Evolutionary conservation across 352 stramenopile genomes (phyloP), one percentile per base, ranked within the genome.

Genomic region (Phytophthora hybrid): DNA sequence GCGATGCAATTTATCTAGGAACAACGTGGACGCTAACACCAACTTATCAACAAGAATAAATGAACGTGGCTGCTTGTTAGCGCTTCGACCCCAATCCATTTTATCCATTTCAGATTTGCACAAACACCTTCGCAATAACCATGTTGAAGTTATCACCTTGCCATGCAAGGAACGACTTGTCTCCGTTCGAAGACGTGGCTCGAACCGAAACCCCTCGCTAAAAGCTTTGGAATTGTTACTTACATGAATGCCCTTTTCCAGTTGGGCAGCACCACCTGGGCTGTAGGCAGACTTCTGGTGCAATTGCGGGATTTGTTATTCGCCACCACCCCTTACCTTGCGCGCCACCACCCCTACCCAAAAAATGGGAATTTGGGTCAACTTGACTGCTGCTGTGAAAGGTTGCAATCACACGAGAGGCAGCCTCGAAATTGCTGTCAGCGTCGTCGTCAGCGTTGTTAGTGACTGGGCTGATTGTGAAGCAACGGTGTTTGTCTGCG

Each of bases 1-100:
- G 21, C 56, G 6, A 59, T 68, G 60, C 31, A 49, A 2, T 76
- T 68, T 54, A 67, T 78, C 58, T 78, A 47, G 71, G 31, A 5
- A 2, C 49, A 46, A n/a, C 4, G 6, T 31, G 29, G 29, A 49
- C 29, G 5, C 29, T 5, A 8, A 31, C 29, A 31, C 29, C 29
- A 31, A 34, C 31, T 39, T 68, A 61, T 49, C 51, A 46, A 46
- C n/a, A 5, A 44, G 21, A 51, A 64, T 58, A 64, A 59, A 59
- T 44, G 32, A 56, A 19, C 14, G 26, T 23, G 8, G 34, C 34
- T 44, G 34, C 34, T 44, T 16, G 34, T 44, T 1, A 44, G 34
- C 34, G 13, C 34, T 44, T 44, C 34, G 9, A 14, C 34, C 9
- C 9, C 9, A 14, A 44, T 31, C 29, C 29, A 31, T 31, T 4